Evolutionary conservation across 495 filamentous ascomycete species (phyloP).

Genomic region (Lichenothelia convexa): DNA sequence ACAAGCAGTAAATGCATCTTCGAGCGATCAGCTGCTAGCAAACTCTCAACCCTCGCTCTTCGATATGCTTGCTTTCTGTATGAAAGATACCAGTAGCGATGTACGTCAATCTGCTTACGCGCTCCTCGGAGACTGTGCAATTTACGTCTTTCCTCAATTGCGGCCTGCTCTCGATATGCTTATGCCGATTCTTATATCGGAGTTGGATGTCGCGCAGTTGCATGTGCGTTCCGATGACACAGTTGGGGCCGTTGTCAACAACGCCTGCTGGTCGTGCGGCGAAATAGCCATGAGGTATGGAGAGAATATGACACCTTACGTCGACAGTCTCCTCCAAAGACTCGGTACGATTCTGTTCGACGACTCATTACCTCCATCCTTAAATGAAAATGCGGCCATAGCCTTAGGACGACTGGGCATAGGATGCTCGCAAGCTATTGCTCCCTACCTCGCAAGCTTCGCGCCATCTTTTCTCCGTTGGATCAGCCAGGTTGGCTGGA

Average conservation of each 20-base stretch:
- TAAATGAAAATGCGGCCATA: constrained; percentile 89
- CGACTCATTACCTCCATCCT: constrained; percentile 68
- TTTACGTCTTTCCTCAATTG: constrained; percentile 78
- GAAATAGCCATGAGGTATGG: constrained; percentile 78
- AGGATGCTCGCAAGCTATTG: constrained; percentile 56
- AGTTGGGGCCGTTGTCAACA: constrained; percentile 85
- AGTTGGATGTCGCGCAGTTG: constrained; percentile 58
- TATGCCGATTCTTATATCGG: constrained; percentile 62
- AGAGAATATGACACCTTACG: constrained; percentile 52
- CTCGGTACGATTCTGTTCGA: constrained; percentile 64
- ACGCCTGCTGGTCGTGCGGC: constrained; percentile 92
- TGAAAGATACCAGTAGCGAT: constrained; percentile 82
- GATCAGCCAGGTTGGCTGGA: constrained; percentile 69
- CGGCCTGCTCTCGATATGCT: constrained; percentile 52
- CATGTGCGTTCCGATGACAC: constrained; percentile 57
- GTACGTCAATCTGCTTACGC: constrained; percentile 94
- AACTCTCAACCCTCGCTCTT: constrained; percentile 70
- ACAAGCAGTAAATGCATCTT: constrained; percentile 63
- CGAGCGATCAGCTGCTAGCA: constrained; percentile 56
- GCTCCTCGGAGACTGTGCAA: constrained; percentile 87
- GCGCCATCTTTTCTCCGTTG: constrained; percentile 64
- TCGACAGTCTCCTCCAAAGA: constrained; percentile 55
- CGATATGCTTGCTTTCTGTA: constrained; percentile 72
- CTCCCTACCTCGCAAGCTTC: constrained; percentile 64
- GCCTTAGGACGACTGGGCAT: constrained; percentile 79